A percentile compares a stretch with the other conserved stretches of the same genome.
Conservation (phyloP, 805 yeast genomes). For the Candida golubevii region DNA sequence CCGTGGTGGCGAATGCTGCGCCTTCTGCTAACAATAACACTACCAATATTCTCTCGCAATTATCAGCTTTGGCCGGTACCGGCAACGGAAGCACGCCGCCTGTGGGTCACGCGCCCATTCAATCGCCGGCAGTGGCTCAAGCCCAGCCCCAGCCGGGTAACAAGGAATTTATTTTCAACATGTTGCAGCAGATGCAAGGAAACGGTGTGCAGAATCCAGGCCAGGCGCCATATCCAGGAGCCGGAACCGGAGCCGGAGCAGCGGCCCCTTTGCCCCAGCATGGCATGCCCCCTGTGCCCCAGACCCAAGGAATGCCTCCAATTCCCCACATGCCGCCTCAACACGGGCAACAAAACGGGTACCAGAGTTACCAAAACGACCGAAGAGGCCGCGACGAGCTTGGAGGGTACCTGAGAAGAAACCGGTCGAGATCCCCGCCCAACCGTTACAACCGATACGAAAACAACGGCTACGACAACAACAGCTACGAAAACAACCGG, state of each 20-base stretch:
- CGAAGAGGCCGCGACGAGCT: slow-evolving; percentile 30
- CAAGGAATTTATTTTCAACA: slow-evolving; percentile 43
- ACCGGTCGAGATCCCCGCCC: slow-evolving; percentile 52
- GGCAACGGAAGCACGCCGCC: slow-evolving; percentile 17
- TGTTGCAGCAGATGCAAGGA: slow-evolving; percentile 50
- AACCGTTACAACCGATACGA: slow-evolving; percentile 19
- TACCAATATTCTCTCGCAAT: slow-evolving; percentile 40
- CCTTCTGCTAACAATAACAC: slow-evolving; percentile 22
- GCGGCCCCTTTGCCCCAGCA: neutral
- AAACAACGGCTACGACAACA: slow-evolving; percentile 1
- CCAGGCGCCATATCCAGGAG: neutral
- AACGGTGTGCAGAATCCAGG: neutral
- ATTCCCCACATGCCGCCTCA: slow-evolving; percentile 8
- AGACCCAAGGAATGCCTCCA: slow-evolving; percentile 10
- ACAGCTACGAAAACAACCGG: neutral
- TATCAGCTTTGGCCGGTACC: slow-evolving; percentile 38
- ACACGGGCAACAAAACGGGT: slow-evolving; percentile 7
- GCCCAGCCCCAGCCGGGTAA: slow-evolving; percentile 18
- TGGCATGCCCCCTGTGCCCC: slow-evolving; percentile 4
- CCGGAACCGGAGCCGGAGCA: too few relatives aligned
- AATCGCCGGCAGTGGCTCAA: slow-evolving; percentile 12
- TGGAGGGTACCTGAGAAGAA: slow-evolving; percentile 43
- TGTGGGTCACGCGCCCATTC: slow-evolving; percentile 7
- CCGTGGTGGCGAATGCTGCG: slow-evolving; percentile 17
- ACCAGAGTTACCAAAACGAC: slow-evolving; percentile 14